Evolutionary conservation across 805 yeast species (phyloP), one percentile per base, ranked within the genome.

Genomic region (Nakazawaea laoshanensis): DNA sequence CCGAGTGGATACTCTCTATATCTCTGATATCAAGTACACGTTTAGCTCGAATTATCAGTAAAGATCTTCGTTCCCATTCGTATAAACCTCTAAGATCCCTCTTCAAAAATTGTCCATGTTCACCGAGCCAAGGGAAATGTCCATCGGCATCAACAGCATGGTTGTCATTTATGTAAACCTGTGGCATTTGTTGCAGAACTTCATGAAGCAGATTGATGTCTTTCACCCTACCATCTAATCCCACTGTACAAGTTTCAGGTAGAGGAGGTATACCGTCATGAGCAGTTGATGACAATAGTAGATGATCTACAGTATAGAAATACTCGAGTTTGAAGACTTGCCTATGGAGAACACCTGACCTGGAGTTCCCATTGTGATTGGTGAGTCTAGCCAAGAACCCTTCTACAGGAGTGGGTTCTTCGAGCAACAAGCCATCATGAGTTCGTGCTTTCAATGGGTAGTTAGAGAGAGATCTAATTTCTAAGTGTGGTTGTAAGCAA

Each of bases 371-470:
- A 5, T 52, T 48, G 37, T 68, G 61, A 27, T 72, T 64, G 0
- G 77, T 65, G 19, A 79, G 49, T 31, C 77, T 64, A 3, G 71
- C 57, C 14, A 88, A 51, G 49, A 82, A 87, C 0, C 97, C 97
- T 55, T 89, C 97, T 7, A 86, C 52, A 0, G 95, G 77, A 0
- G 57, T 33, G 0, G 96, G 96, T 47, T 81, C 94, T 1, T n/a
- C n/a, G n/a, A n/a, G n/a, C n/a, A n/a, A n/a, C n/a, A n/a, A n/a
- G n/a, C n/a, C n/a, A n/a, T n/a, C n/a, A n/a, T n/a, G n/a, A n/a
- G n/a, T n/a, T n/a, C n/a, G n/a, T n/a, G n/a, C n/a, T n/a, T n/a
- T n/a, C n/a, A n/a, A n/a, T n/a, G n/a, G n/a, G n/a, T n/a, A n/a
- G n/a, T n/a, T n/a, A n/a, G n/a, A n/a, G n/a, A n/a, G n/a, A n/a